These are phyloP conservation scores for Neurospora sp. DNA, from an alignment of 495 filamentous ascomycete genomes.

Conservation along the genomic window DNA sequence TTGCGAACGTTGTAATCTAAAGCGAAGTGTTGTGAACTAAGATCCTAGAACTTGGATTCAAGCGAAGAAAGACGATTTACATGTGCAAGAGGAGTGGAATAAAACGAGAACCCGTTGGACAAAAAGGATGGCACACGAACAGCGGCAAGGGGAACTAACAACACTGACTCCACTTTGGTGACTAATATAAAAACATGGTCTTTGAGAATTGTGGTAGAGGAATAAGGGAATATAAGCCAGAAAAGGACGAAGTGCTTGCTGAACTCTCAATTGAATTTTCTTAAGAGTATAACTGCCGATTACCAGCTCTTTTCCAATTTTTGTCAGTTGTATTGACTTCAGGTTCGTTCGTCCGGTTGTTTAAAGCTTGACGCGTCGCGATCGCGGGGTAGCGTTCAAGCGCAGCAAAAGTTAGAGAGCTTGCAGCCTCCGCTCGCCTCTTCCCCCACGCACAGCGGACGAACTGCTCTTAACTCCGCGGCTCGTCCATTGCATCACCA, in stretches of 20 bases:
- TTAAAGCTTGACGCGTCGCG: background rate
- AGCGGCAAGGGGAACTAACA: background rate
- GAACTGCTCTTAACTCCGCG: background rate
- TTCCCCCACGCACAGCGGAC: background rate
- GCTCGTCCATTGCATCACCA: background rate
- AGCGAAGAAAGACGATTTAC: background rate
- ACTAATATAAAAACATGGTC: background rate
- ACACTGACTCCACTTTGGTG: background rate
- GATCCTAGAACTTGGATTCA: background rate
- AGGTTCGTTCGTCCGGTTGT: background rate
- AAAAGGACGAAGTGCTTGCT: background rate
- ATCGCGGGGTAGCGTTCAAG: background rate
- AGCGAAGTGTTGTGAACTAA: background rate
- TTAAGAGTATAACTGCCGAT: background rate
- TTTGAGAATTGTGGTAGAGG: background rate
- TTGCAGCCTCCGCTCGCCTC: background rate
- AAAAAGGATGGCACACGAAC: background rate
- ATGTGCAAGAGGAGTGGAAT: background rate
- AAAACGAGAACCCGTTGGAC: background rate
- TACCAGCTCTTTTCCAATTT: background rate
- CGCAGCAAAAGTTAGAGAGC: background rate
- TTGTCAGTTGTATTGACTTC: background rate
- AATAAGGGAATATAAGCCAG: background rate
- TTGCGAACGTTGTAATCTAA: background rate
- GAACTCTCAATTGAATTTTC: background rate